phyloP scores from a whole-genome alignment of 352 stramenopile species.

The Phytophthora citrophthora region DNA sequence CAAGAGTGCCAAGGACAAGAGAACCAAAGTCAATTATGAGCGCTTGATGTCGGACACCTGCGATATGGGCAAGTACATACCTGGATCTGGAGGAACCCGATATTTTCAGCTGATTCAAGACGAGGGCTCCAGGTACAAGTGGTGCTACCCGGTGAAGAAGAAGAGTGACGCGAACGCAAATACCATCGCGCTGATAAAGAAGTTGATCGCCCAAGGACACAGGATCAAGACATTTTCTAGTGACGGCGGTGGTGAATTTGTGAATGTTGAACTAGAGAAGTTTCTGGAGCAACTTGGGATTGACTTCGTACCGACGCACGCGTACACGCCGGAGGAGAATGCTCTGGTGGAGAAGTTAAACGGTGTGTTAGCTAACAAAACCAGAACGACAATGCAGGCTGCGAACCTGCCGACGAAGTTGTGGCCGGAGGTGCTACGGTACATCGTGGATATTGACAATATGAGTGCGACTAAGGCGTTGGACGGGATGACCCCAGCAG shows the following conservation, averaged over 20 bases:
- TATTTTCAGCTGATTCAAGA: slow-evolving; percentile 22
- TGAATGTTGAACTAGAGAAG: not conserved
- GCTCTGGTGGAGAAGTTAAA: too few relatives aligned
- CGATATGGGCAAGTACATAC: not conserved
- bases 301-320: not conserved
- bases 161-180: slow-evolving; percentile 7
- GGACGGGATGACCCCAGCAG: too few relatives aligned
- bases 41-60: not conserved
- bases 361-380: too few relatives aligned
- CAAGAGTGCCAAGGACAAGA: not conserved
- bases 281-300: not conserved
- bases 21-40: not conserved
- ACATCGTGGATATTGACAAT: too few relatives aligned
- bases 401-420: too few relatives aligned
- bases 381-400: too few relatives aligned
- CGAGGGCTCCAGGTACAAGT: slow-evolving; percentile 18
- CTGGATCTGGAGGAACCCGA: not conserved
- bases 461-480: too few relatives aligned
- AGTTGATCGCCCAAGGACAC: slow-evolving; percentile 1
- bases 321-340: too few relatives aligned
- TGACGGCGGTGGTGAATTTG: slow-evolving; percentile 18
- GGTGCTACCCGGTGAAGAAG: slow-evolving; percentile 1
- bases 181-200: not conserved
- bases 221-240: slow-evolving; percentile 7
- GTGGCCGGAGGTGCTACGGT: too few relatives aligned